Base-by-base conservation (phyloP, 1,284 basidiomycete genomes). In the Leccinum subspadiceum region DNA sequence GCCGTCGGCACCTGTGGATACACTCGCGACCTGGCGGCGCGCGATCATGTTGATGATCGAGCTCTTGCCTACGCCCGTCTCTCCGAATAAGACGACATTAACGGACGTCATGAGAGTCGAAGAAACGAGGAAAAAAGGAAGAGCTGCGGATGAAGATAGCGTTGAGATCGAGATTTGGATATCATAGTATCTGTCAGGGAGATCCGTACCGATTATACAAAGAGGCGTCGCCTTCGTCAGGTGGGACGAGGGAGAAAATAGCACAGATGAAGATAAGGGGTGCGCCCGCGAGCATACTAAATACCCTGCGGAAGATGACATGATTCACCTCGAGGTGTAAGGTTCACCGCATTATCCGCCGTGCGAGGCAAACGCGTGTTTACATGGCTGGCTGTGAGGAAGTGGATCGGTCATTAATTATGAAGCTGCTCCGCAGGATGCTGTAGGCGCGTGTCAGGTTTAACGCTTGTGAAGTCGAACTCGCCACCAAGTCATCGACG, bases 1-100 rank as follows among this genome's bases (percentile, higher is more conserved):
- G 3, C 60, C 63, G 1, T 57, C 26, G 13, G 58, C 62, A 5
- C 68, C 63, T 9, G 61, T 44, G 31, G 68, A 69, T 50, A 63
- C 31, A n/a, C 29, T 29, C 1, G 70, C 70, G 22, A 68, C 54
- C 7, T 29, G 29, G 13, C 15, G 48, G 7, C 65, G 64, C 9
- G 71, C 71, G n/a, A 72, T 66, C 57, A 73, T 1, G 62, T 72
- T 72, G 65, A 70, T 59, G 10, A 68, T 59, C 4, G 69, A 71
- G 48, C 67, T 70, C 59, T 66, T 69, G 53, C 67, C 68, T 3
- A 70, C 64, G 15, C 65, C 64, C 3, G 68, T 68, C 56, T 67
- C 68, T 31, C 66, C 70, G 20, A 71, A 69, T 39, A 72, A 59
- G 54, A 70, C 52, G 41, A 72, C 61, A 31, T 72, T 72, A 26